Conservation (phyloP, 1,284 basidiomycete genomes). For the Ceratobasidium sp. region DNA sequence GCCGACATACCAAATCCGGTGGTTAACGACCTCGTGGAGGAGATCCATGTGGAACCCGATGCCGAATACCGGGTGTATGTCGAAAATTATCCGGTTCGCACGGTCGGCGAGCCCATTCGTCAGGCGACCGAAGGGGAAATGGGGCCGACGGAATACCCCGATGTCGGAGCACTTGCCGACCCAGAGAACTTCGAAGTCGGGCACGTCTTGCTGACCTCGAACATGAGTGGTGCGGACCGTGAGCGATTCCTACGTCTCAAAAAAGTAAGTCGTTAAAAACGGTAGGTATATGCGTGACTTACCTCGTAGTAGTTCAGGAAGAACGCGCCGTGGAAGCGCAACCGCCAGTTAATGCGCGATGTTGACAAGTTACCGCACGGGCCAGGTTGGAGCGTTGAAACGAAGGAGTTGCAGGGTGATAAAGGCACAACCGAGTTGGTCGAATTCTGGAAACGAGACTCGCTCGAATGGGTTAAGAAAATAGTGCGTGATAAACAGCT, state of each 20-base stretch:
- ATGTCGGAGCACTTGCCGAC: constrained; percentile 3
- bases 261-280: background rate
- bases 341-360: background rate
- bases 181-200: constrained; percentile 12
- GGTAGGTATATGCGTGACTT: background rate
- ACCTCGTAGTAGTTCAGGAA: background rate
- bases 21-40: too few relatives aligned
- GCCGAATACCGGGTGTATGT: background rate
- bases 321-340: background rate
- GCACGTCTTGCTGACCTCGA: background rate
- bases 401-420: background rate
- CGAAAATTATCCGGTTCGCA: background rate
- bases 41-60: too few relatives aligned
- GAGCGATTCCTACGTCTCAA: background rate
- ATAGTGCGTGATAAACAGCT: background rate
- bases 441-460: constrained; percentile 15
- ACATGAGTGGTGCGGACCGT: background rate
- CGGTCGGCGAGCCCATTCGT: constrained; percentile 5
- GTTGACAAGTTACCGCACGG: constrained; percentile 8
- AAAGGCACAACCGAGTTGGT: background rate
- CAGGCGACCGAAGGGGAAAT: background rate
- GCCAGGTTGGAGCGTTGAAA: background rate
- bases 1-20: too few relatives aligned
- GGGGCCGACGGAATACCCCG: background rate
- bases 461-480: background rate